Base-by-base conservation (phyloP, 2,329 filamentous ascomycete species). In the Pleoardoris graminearum region DNA sequence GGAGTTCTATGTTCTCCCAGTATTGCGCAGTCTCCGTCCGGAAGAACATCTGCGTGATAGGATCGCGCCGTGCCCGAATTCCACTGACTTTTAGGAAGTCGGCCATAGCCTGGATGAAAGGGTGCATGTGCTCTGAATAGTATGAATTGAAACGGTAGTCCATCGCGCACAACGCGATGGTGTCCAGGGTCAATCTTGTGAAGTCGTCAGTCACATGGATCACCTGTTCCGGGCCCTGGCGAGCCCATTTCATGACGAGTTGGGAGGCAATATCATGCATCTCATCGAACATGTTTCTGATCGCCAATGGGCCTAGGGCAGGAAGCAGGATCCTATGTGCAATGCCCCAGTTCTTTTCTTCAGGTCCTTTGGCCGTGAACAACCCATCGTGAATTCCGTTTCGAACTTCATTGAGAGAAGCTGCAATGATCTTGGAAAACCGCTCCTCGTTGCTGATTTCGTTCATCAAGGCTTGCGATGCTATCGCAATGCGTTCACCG, bases 301-400 rank as follows among this genome's bases (percentile, higher is more conserved):
- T 89, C 1, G 82, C 79, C 19, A 89, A 69, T 0, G 87, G 87
- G 0, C 87, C 87, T 66, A 90, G 89, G 2, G 85, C 86, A 0
- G 87, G 86, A 62, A 87, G 80, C 48, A 90, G 74, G 14, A 86
- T 74, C 19, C 85, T 76, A 63, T 89, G 83, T 23, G 88, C 87
- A 57, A 87, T 80, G 22, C 80, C 68, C 75, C 75, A 77, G 21
- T 75, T 68, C 43, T 69, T 69, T 29, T 74, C 69, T 50, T 77
- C 69, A 1, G 69, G 66, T 11, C 69, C 68, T 23, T 66, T 66
- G 2, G 74, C 70, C 14, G 75, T 76, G 58, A 77, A 77, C 0
- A 77, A 63, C 4, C 75, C 74, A 55, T 75, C 72, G 22, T 72
- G 71, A 0, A 67, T 59, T 14, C 71, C 70, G 42, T 74, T 74